Percentiles rank a stretch among this genome's conserved stretches.
These are phyloP conservation scores for Sphaerulina musiva DNA, from an alignment of 2,329 filamentous ascomycete genomes.

Conservation along the genomic window DNA sequence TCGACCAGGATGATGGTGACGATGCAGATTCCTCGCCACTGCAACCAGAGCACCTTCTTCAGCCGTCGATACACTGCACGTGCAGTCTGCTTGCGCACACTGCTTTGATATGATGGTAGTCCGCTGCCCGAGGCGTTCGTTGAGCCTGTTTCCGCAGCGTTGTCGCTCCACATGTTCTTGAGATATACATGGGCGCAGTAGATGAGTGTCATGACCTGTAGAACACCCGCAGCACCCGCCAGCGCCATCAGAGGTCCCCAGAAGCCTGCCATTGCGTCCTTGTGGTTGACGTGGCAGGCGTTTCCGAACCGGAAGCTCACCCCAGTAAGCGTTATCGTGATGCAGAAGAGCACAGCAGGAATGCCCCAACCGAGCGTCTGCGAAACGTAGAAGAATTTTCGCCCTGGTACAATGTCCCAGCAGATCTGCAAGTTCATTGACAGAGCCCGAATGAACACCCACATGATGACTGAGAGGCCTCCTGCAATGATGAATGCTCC, in stretches of 20 bases:
- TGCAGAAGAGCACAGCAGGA: conserved; percentile 64
- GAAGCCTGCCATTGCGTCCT: conserved; percentile 72
- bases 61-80: conserved; percentile 83
- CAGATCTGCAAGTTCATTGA: conserved; percentile 91
- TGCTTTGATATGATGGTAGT: conserved; percentile 68
- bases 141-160: conserved; percentile 47
- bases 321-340: conserved; percentile 77
- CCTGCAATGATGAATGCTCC: conserved; percentile 80
- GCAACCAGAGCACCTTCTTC: conserved; percentile 76
- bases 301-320: conserved; percentile 90
- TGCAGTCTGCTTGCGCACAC: conserved; percentile 71
- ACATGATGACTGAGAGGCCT: conserved; percentile 76
- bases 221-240: conserved; percentile 65
- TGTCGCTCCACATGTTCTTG: conserved; percentile 67
- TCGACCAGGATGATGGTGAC: conserved; percentile 85
- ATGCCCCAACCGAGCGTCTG: conserved; percentile 78
- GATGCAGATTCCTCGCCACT: conserved; percentile 89
- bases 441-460: conserved; percentile 83
- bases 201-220: conserved; percentile 72
- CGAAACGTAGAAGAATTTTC: conserved; percentile 80
- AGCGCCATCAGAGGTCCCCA: conserved; percentile 86
- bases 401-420: conserved; percentile 87
- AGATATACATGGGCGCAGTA: conserved; percentile 97
- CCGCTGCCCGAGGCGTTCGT: conserved; percentile 51
- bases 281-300: conserved; percentile 91